Conservation (phyloP, 2,329 filamentous ascomycete genomes). For the Ophiognomonia clavigignenti-juglandacearum region DNA sequence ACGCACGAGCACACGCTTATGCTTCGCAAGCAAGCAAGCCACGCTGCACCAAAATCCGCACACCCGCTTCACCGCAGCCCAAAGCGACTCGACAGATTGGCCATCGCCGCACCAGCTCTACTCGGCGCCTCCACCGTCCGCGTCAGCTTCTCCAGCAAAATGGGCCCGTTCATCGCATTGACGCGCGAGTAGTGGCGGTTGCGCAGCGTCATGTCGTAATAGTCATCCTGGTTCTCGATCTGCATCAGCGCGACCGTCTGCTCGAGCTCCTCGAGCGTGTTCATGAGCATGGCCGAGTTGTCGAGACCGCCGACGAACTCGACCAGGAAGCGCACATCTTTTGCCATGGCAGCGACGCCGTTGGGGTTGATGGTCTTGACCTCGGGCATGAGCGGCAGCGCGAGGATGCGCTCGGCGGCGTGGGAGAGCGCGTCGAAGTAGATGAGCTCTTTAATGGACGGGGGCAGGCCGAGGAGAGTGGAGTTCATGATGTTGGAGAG, state of each 20-base stretch:
- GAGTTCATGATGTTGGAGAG: conserved; percentile 95
- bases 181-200: conserved; percentile 95
- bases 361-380: conserved; percentile 86
- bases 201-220: conserved; percentile 83
- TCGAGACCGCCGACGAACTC: conserved; percentile 83
- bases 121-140: conserved; percentile 54
- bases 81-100: conserved; percentile 71
- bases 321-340: conserved; percentile 79
- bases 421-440: conserved; percentile 96
- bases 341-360: conserved; percentile 73
- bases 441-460: conserved; percentile 94
- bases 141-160: conserved; percentile 83
- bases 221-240: conserved; percentile 88
- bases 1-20: too few relatives aligned
- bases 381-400: conserved; percentile 69
- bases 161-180: conserved; percentile 82
- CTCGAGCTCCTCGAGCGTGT: conserved; percentile 87
- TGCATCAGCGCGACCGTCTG: conserved; percentile 89
- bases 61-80: conserved; percentile 54
- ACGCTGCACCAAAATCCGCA: too few relatives aligned
- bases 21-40: too few relatives aligned
- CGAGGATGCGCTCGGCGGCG: conserved; percentile 78
- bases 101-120: conserved; percentile 59
- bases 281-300: conserved; percentile 76
- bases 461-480: conserved; percentile 85